These are phyloP conservation scores for Thyridium curvatum DNA, from an alignment of 2,329 filamentous ascomycete genomes.

Conservation along the genomic window DNA sequence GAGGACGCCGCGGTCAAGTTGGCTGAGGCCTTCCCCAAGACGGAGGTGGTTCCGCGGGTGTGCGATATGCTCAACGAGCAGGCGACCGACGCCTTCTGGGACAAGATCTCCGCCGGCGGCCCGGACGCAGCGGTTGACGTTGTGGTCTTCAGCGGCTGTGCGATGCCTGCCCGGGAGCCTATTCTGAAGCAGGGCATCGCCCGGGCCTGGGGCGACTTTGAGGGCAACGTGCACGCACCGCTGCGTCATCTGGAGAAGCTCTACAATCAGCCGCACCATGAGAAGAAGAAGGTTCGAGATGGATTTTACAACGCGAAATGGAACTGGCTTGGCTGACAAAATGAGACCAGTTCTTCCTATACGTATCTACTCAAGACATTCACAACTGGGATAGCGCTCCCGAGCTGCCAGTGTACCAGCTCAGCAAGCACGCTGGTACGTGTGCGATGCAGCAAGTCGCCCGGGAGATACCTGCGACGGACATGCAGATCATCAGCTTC, in stretches of 20 bases:
- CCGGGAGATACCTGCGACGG: constrained; percentile 5
- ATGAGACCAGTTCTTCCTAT: constrained; percentile 22
- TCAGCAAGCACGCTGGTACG: constrained; percentile 14
- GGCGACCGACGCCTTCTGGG: no score
- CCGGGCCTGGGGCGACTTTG: constrained; percentile 9
- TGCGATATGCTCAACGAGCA: no score
- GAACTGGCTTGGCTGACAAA: no score
- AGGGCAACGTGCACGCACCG: constrained; percentile 11
- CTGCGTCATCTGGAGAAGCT: constrained; percentile 9
- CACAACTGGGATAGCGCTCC: constrained; percentile 12
- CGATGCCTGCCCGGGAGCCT: constrained; percentile 1
- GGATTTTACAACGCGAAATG: no score
- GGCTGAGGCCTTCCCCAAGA: no score
- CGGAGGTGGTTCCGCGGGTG: no score
- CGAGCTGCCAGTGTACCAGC: constrained; percentile 6
- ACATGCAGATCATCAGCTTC: constrained; percentile 15
- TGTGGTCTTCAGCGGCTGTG: no score
- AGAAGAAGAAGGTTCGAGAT: no score
- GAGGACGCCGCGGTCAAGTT: constrained; percentile 3
- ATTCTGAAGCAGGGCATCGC: constrained; percentile 9
- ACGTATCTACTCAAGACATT: constrained; percentile 19
- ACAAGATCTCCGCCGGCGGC: no score
- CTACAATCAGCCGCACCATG: constrained; percentile 8
- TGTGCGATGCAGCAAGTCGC: constrained; percentile 13
- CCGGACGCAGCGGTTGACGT: no score